Percentiles rank a stretch among this genome's conserved stretches.
phyloP scores from a whole-genome alignment of 2,329 filamentous ascomycete genomes.

The Tetracladium maxilliforme region DNA sequence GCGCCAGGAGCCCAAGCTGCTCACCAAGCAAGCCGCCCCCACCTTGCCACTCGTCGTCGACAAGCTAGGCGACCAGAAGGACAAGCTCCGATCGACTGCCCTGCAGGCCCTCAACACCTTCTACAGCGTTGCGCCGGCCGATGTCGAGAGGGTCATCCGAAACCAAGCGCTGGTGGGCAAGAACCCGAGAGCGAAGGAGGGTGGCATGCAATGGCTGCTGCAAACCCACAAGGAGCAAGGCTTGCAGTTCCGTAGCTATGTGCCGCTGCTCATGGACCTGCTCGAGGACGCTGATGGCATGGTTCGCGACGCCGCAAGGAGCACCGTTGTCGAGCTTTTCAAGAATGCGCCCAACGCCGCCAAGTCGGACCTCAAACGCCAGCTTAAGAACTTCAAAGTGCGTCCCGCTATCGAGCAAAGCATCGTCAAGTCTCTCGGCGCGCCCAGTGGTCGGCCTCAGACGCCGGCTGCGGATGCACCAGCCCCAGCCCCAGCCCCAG shows the following conservation, averaged over 20 bases:
- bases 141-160: constrained; percentile 69
- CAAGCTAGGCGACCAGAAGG: constrained; percentile 75
- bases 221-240: constrained; percentile 72
- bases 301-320: constrained; percentile 74
- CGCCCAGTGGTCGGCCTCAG: constrained; percentile 24
- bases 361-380: constrained; percentile 78
- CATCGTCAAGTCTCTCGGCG: constrained; percentile 14
- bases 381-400: constrained; percentile 72
- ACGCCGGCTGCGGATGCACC: constrained; percentile 21
- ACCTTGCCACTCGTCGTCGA: constrained; percentile 68
- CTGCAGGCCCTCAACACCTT: constrained; percentile 65
- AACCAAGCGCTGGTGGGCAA: constrained; percentile 66
- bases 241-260: constrained; percentile 70
- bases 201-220: constrained; percentile 65
- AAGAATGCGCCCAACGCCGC: constrained; percentile 68
- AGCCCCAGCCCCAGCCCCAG: constrained; percentile 8
- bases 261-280: constrained; percentile 68
- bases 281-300: constrained; percentile 82
- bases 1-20: constrained; percentile 66
- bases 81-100: constrained; percentile 66
- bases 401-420: constrained; percentile 61
- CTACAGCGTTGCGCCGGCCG: constrained; percentile 51
- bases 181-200: constrained; percentile 74
- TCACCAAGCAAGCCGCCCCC: constrained; percentile 54
- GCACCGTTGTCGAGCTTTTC: constrained; percentile 76